Percentiles rank a stretch among this genome's conserved stretches.
These are phyloP conservation scores for Phytophthora nicotianae DNA, from an alignment of 352 stramenopile genomes.

Conservation along the genomic window DNA sequence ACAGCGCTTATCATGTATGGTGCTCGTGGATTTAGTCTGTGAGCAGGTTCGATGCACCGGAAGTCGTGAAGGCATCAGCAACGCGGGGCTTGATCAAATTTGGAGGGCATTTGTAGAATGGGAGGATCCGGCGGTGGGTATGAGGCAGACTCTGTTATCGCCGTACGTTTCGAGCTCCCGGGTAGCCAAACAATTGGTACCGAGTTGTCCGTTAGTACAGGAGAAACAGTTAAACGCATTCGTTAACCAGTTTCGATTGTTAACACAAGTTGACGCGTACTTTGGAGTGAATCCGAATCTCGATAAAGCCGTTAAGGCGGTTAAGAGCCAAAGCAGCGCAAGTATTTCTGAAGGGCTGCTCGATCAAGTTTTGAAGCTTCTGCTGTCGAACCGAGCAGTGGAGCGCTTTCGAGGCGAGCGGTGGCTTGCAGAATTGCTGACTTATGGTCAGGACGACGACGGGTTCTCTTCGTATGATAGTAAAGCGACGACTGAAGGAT, in stretches of 20 bases:
- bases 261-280: constrained; percentile 53
- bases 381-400: constrained; percentile 35
- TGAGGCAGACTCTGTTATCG: constrained; percentile 27
- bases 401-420: constrained; percentile 51
- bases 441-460: constrained; percentile 32
- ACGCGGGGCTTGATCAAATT: constrained; percentile 32
- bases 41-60: constrained; percentile 35
- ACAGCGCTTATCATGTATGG: constrained; percentile 34
- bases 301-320: constrained; percentile 31
- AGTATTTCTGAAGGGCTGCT: constrained; percentile 36
- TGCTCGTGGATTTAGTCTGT: constrained; percentile 41
- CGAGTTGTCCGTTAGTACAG: constrained; percentile 25
- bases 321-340: constrained; percentile 19
- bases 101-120: constrained; percentile 33
- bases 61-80: constrained; percentile 19
- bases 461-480: constrained; percentile 35
- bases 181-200: constrained; percentile 34
- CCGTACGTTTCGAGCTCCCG: constrained; percentile 24
- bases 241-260: constrained; percentile 42
- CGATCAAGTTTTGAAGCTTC: constrained; percentile 32
- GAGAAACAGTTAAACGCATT: constrained; percentile 48
- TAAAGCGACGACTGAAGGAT: constrained; percentile 21
- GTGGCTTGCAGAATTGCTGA: constrained; percentile 59
- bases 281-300: constrained; percentile 46
- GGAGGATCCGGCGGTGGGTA: constrained; percentile 23